phyloP scores from a whole-genome alignment of 139 green algal genomes.

The Parachlorella kessleri region DNA sequence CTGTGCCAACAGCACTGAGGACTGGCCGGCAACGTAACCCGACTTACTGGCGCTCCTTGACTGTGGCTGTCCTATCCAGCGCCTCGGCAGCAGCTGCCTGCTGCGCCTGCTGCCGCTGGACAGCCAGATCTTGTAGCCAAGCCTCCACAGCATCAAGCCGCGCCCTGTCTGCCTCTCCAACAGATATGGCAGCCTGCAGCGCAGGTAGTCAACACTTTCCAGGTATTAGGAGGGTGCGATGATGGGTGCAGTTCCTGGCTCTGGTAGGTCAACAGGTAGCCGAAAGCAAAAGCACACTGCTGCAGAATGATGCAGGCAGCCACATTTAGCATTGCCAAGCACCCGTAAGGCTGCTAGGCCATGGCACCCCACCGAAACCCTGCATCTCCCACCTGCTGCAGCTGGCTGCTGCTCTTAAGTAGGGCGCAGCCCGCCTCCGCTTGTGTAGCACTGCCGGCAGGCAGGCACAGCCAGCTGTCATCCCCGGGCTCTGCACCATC shows the following conservation, averaged over 20 bases:
- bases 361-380: too few relatives aligned
- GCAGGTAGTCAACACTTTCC: too few relatives aligned
- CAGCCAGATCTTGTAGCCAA: slow-evolving; percentile 9
- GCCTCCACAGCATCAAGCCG: slow-evolving; percentile 1
- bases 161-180: background rate
- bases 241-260: too few relatives aligned
- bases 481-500: background rate
- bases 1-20: slow-evolving; percentile 4
- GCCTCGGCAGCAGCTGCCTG: background rate
- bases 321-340: too few relatives aligned
- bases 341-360: too few relatives aligned
- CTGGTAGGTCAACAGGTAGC: too few relatives aligned
- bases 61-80: background rate
- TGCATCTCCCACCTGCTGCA: slow-evolving; percentile 10
- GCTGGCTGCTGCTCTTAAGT: background rate
- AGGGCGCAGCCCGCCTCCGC: background rate
- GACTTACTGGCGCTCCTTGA: slow-evolving; percentile 5
- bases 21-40: background rate
- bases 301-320: slow-evolving; percentile 6
- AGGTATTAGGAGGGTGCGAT: too few relatives aligned
- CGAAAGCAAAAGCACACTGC: too few relatives aligned
- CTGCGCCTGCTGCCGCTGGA: slow-evolving; percentile 20
- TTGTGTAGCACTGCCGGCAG: background rate
- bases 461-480: slow-evolving; percentile 4
- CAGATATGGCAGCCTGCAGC: background rate